Evolutionary conservation across 164 flowering plant species (phyloP), one percentile per base, ranked within the genome.

Genomic region (Buxus sempervirens): DNA sequence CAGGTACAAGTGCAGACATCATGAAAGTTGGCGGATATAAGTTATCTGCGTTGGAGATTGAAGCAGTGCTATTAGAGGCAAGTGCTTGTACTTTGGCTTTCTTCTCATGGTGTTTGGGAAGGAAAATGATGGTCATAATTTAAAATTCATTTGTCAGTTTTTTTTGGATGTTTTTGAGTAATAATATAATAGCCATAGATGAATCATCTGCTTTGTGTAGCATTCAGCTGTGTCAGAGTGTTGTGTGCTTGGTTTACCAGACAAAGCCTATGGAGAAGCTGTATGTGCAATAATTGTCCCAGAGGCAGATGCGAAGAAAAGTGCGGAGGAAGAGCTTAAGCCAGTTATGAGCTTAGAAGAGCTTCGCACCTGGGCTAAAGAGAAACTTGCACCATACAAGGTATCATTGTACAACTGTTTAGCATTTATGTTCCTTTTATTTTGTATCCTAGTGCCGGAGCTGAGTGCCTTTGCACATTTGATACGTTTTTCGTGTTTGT

Each of bases 1-100:
- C 82, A 95, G 97, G 99, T 62, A 91, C 90, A 36, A 96, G 85
- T 82, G 99, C 99, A 58, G 97, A 91, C 76, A 93, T 96, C 28
- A 85, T 93, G 96, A 96, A 96, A 78, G 98, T 93, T 65, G 98
- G 96, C 59, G 97, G 99, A 51, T 93, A 88, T 81, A 90, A 93
- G 78, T 72, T 93, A 70, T 96, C 99, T 59, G 98, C 98, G 22
- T 75, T 96, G 77, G 99, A 96, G 64, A 93, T 96, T 73, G 99
- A 96, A 86, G 90, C 97, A 42, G 84, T 75, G 70, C 81, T 96
- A 59, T 67, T 96, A 64, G 92, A 91, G 97, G 98, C 81, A 79
- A 77, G 77, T 70, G 53, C 36, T 42, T 71, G 25, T 18, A 8
- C n/a, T n/a, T 24, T 27, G 60, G 48, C 36, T 45, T 14, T 20